phyloP scores from a whole-genome alignment of 352 stramenopile species.

The Pythium biforme region DNA sequence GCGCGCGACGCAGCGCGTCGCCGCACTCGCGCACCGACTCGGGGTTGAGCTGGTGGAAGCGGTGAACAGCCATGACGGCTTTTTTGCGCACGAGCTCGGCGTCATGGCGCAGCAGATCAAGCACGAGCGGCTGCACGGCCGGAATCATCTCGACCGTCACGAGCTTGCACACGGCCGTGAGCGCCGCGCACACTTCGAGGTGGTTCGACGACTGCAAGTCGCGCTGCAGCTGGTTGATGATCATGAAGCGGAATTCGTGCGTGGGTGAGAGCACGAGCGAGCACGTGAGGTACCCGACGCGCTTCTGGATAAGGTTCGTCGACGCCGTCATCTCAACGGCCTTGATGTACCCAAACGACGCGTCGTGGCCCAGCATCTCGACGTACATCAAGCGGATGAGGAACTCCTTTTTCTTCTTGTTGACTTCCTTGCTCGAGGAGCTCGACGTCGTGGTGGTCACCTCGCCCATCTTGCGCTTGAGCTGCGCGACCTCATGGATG shows the following conservation, averaged over 20 bases:
- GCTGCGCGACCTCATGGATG: slow-evolving; percentile 91
- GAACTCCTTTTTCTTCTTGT: slow-evolving; percentile 99
- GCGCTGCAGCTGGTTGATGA: slow-evolving; percentile 99
- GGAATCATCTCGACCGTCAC: slow-evolving; percentile 99
- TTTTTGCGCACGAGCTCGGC: slow-evolving; percentile 99
- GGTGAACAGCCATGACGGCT: slow-evolving; percentile 97
- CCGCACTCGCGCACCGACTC: slow-evolving; percentile 87
- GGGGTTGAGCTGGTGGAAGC: slow-evolving; percentile 98
- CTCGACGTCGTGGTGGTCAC: slow-evolving; percentile 74
- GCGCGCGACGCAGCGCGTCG: slow-evolving; percentile 92
- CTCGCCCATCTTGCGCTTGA: slow-evolving; percentile 96
- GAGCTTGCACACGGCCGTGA: slow-evolving; percentile 95
- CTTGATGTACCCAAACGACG: slow-evolving; percentile 99
- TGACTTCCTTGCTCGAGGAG: slow-evolving; percentile 68
- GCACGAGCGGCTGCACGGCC: slow-evolving; percentile 93
- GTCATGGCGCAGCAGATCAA: slow-evolving; percentile 95
- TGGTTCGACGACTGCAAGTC: slow-evolving; percentile 90
- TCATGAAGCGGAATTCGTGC: slow-evolving; percentile 99
- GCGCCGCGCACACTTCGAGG: slow-evolving; percentile 93
- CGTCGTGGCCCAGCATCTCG: slow-evolving; percentile 99
- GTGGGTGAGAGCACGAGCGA: slow-evolving; percentile 95
- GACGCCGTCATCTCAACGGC: slow-evolving; percentile 97
- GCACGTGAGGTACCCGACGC: slow-evolving; percentile 96
- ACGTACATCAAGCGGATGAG: slow-evolving; percentile 99
- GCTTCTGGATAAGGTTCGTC: slow-evolving; percentile 98